Percentiles rank a stretch among this genome's conserved stretches.
Evolutionary conservation across 1,284 basidiomycete species (phyloP).

Genomic region (Trametes versicolor): DNA sequence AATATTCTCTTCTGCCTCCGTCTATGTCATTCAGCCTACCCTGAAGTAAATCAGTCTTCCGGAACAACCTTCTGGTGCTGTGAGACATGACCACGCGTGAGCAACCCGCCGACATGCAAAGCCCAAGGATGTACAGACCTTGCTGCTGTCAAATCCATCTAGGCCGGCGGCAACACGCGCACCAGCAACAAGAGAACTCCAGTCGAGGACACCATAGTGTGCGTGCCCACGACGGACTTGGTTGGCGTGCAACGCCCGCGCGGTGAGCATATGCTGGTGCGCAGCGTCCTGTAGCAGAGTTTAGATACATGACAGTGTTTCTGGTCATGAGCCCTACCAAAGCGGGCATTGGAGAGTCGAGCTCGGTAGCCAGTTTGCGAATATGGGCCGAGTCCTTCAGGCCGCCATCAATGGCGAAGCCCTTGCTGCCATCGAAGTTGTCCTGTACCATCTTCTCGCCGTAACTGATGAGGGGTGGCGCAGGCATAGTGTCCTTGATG

Average conservation of each 20-base stretch:
- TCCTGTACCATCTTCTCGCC: constrained; percentile 75
- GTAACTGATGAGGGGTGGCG: constrained; percentile 67
- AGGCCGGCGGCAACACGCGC: constrained; percentile 75
- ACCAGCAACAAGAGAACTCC: constrained; percentile 78
- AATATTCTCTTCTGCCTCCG: constrained; percentile 1
- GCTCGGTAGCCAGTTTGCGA: constrained; percentile 64
- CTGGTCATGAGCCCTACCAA: constrained; percentile 48
- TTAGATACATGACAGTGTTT: background rate
- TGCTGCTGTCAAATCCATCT: constrained; percentile 63
- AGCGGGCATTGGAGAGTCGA: constrained; percentile 84
- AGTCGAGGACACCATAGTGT: constrained; percentile 68
- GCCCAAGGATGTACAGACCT: constrained; percentile 40
- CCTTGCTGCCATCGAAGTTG: constrained; percentile 79
- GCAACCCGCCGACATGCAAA: background rate
- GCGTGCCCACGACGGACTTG: constrained; percentile 52
- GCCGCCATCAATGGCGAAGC: constrained; percentile 92
- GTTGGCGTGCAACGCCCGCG: constrained; percentile 70
- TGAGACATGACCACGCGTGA: background rate
- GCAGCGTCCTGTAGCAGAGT: constrained; percentile 62
- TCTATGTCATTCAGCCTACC: background rate
- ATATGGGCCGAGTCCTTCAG: constrained; percentile 85
- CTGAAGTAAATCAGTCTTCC: constrained; percentile 20
- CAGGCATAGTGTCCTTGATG: constrained; percentile 63
- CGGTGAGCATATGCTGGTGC: constrained; percentile 82
- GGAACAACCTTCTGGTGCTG: constrained; percentile 36